phyloP scores from a whole-genome alignment of 2,329 filamentous ascomycete genomes.

The Ophiostoma ips region DNA sequence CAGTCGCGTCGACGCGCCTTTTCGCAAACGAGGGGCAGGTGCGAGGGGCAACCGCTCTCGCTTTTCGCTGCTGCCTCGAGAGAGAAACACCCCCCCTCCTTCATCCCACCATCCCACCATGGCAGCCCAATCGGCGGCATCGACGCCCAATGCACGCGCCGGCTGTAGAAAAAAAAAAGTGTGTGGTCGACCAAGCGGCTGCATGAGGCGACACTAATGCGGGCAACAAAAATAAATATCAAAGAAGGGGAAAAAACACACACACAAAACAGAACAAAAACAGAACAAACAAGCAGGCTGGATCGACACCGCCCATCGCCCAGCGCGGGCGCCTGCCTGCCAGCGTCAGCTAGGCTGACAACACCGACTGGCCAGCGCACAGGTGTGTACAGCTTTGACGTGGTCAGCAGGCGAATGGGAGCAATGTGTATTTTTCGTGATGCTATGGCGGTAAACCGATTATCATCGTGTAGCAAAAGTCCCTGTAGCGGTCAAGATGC shows the following conservation, averaged over 20 bases:
- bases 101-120: background rate
- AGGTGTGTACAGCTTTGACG: background rate
- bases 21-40: too few species aligned
- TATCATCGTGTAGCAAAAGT: background rate
- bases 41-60: background rate
- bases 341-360: background rate
- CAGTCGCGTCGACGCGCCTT: too few species aligned
- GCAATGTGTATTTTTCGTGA: too few species aligned
- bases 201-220: background rate
- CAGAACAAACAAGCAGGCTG: too few species aligned
- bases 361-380: constrained; percentile 3
- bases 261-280: too few species aligned
- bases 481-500: background rate
- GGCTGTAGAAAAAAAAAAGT: background rate
- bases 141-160: constrained; percentile 1
- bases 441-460: background rate
- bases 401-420: background rate
- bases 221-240: background rate
- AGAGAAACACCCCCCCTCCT: background rate
- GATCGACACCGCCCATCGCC: background rate
- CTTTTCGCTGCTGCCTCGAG: background rate
- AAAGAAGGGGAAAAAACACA: too few species aligned
- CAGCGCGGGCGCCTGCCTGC: background rate
- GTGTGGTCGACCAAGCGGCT: background rate
- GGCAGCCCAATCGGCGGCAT: background rate